A percentile compares a stretch with the other conserved stretches of the same genome.
Conservation (phyloP, 495 filamentous ascomycete species). For the Penicillium mononematosum region DNA sequence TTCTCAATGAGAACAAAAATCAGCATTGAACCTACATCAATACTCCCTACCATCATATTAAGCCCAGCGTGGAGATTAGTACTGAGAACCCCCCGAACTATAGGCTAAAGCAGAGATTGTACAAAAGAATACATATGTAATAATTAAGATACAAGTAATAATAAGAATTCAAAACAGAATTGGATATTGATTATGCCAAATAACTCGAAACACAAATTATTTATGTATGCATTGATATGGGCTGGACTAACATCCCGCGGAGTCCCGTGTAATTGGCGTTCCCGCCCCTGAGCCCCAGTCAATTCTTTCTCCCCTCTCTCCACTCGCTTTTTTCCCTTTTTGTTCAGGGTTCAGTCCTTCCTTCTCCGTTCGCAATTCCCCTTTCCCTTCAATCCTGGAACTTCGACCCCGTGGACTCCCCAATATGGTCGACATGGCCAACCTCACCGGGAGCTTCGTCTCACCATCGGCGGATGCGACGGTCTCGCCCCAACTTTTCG, state of each 20-base stretch:
- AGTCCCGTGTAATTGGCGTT: conserved; percentile 20
- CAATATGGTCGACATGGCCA: conserved; percentile 49
- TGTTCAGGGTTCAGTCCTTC: conserved; percentile 7
- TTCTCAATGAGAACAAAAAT: too few relatives aligned
- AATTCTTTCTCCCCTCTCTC: conserved; percentile 20
- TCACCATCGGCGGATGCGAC: conserved; percentile 73
- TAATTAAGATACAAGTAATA: too few relatives aligned
- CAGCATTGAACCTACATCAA: too few relatives aligned
- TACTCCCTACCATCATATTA: neutral
- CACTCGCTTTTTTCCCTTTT: conserved; percentile 17
- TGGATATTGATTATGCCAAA: neutral
- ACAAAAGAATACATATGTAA: too few relatives aligned
- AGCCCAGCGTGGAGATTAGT: neutral
- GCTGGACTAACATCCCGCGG: neutral
- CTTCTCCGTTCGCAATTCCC: conserved; percentile 1
- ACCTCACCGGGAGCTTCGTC: conserved; percentile 67
- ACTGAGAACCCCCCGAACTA: neutral
- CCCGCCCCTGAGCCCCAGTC: conserved; percentile 30
- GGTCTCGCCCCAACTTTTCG: conserved; percentile 47
- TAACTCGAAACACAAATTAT: neutral
- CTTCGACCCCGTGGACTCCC: neutral
- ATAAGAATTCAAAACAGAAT: neutral
- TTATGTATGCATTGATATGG: neutral
- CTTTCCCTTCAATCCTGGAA: neutral
- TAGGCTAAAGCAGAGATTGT: too few relatives aligned